phyloP scores from a whole-genome alignment of 1,139 yeast species.

The Insectozyma bohioensis region DNA sequence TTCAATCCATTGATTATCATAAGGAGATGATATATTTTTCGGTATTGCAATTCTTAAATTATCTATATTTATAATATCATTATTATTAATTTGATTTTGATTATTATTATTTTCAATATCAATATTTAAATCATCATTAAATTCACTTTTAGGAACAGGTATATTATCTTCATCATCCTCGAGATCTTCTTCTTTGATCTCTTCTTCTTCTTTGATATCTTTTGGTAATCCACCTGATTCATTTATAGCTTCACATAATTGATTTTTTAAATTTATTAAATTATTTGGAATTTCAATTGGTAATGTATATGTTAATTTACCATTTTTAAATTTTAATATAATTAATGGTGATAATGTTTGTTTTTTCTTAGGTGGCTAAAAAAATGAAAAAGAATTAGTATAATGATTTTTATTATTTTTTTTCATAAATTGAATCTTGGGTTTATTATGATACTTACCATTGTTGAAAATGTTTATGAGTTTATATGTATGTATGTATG shows the following conservation, averaged over 20 bases:
- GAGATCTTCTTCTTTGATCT: slow-evolving; percentile 21
- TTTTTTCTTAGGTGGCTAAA: slow-evolving; percentile 31
- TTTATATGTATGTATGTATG: too few relatives aligned
- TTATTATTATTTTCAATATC: slow-evolving; percentile 13
- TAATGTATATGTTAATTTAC: slow-evolving; percentile 43
- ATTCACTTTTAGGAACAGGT: slow-evolving; percentile 28
- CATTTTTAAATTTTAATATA: slow-evolving; percentile 45
- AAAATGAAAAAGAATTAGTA: too few relatives aligned
- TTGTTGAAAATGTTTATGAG: too few relatives aligned
- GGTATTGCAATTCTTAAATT: slow-evolving; percentile 44
- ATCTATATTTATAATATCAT: slow-evolving; percentile 9
- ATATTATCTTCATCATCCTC: slow-evolving; percentile 25
- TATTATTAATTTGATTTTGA: slow-evolving; percentile 8
- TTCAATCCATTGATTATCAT: slow-evolving; percentile 41
- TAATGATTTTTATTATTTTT: too few relatives aligned
- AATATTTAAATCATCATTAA: slow-evolving; percentile 3
- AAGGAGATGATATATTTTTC: slow-evolving; percentile 38
- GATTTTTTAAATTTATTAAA: slow-evolving; percentile 27
- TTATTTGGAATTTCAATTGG: slow-evolving; percentile 27
- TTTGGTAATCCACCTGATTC: slow-evolving; percentile 47
- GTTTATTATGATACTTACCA: too few relatives aligned
- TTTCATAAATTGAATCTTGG: too few relatives aligned
- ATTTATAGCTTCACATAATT: slow-evolving; percentile 39
- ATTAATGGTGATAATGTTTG: slow-evolving; percentile 22
- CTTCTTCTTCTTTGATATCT: slow-evolving; percentile 12